phyloP scores from a whole-genome alignment of 495 filamentous ascomycete genomes.

The Penicillium paxilli region DNA sequence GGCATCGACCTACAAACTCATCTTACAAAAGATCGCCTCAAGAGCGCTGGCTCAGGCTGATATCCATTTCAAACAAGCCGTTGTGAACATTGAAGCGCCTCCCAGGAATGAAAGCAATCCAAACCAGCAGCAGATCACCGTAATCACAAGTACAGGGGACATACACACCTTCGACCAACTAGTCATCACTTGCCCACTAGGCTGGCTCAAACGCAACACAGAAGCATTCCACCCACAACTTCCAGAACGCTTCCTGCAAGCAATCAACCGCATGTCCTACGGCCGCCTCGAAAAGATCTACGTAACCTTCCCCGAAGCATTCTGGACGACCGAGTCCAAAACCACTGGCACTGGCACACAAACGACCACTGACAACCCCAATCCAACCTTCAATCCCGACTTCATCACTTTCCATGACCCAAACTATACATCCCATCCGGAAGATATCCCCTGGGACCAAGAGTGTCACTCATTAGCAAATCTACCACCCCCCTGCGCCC shows the following conservation, averaged over 20 bases:
- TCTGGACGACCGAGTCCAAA: slow-evolving; percentile 48
- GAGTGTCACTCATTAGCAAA: slow-evolving; percentile 77
- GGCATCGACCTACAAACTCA: slow-evolving; percentile 78
- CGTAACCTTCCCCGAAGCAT: slow-evolving; percentile 76
- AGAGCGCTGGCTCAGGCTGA: slow-evolving; percentile 61
- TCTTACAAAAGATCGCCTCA: slow-evolving; percentile 67
- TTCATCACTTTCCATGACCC: slow-evolving; percentile 49
- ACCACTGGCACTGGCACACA: not conserved
- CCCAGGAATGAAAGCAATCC: slow-evolving; percentile 3
- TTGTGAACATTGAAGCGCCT: slow-evolving; percentile 49
- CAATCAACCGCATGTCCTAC: slow-evolving; percentile 79
- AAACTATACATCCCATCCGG: slow-evolving; percentile 69
- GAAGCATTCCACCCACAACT: slow-evolving; percentile 69
- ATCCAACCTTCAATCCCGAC: slow-evolving; percentile 16
- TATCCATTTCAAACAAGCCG: slow-evolving; percentile 58
- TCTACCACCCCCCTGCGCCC: slow-evolving; percentile 57
- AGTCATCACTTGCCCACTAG: slow-evolving; percentile 81
- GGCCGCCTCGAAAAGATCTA: slow-evolving; percentile 92
- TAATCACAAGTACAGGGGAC: slow-evolving; percentile 56
- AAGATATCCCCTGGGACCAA: slow-evolving; percentile 72
- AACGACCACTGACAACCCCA: slow-evolving; percentile 5
- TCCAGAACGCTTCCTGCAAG: slow-evolving; percentile 62
- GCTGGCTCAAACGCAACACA: slow-evolving; percentile 81
- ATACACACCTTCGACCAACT: slow-evolving; percentile 73
- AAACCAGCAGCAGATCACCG: slow-evolving; percentile 37